These are phyloP conservation scores for Takashimella koratensis DNA, from an alignment of 1,284 basidiomycete species.

Conservation along the genomic window DNA sequence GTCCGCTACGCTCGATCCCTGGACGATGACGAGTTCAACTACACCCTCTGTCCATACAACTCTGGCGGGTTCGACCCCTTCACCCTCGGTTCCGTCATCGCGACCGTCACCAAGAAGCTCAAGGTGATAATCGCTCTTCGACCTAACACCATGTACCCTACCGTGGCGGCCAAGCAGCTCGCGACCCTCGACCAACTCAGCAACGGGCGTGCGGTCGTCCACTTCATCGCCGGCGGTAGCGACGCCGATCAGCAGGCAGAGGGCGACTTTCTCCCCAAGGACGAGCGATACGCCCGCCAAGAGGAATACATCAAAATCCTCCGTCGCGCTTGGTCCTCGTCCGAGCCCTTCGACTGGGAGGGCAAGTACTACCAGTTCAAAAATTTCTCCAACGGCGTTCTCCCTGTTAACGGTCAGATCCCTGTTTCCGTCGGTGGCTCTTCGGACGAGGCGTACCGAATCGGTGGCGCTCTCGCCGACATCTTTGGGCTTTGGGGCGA, in stretches of 20 bases:
- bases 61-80: conserved; percentile 33
- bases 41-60: conserved; percentile 29
- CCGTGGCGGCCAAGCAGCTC: conserved; percentile 31
- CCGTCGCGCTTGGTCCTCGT: conserved; percentile 22
- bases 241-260: conserved; percentile 32
- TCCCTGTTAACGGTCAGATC: conserved; percentile 20
- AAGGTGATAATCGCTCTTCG: conserved; percentile 30
- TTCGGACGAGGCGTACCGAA: conserved; percentile 32
- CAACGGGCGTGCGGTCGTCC: conserved; percentile 29
- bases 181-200: conserved; percentile 28
- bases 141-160: conserved; percentile 37
- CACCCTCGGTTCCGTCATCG: conserved; percentile 27
- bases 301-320: conserved; percentile 39
- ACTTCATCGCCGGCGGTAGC: conserved; percentile 34
- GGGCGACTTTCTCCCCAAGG: conserved; percentile 29
- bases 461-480: conserved; percentile 32
- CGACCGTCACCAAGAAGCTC: conserved; percentile 28
- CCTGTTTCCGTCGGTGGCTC: conserved; percentile 31
- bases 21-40: conserved; percentile 34
- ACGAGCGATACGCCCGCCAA: conserved; percentile 29
- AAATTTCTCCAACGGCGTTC: conserved; percentile 26
- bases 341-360: conserved; percentile 33
- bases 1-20: conserved; percentile 30
- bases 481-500: conserved; percentile 39
- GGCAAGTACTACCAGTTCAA: conserved; percentile 34